Base-by-base conservation (phyloP, 768 basidiomycete species). In the Mycena floridula region DNA sequence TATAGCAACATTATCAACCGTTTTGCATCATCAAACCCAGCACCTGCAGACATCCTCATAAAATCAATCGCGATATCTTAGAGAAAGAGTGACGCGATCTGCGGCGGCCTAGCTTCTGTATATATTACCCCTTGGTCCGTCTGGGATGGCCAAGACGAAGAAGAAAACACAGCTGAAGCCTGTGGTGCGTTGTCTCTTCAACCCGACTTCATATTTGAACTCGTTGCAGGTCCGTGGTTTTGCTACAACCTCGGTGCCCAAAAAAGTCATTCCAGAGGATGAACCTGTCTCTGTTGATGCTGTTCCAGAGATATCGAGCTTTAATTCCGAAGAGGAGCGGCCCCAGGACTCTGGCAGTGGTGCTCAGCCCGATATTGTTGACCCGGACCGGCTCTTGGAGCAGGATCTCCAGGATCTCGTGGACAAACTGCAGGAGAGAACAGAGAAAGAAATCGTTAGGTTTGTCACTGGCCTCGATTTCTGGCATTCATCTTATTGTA, bases 391-490 rank as follows among this genome's bases (percentile, higher is more conserved):
- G 42, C 65, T 60, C 9, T 76, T 76, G 55, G 77, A 83, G 42
- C 71, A 68, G 46, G 68, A 72, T 24, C 67, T 91, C 41, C 91
- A 93, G 64, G 65, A 61, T 37, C 56, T 91, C 38, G 78, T 95
- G 1, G 91, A 95, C 50, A 84, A 79, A 54, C 68, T 85, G 39
- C 90, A 95, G 55, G 90, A 94, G 16, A 92, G 82, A 58, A 86
- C 78, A 5, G 89, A 95, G 60, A 92, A 82, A 59, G 95, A 96
- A 54, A 79, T 94, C 45, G 62, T 69, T 4, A 74, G 60, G 53
- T 52, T 5, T 20, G 50, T 37, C 3, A 21, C 6, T 26, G 30
- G 15, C n/a, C n/a, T 40, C 37, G 15, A 4, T 43, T 20, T 12
- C 21, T 27, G 1, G 7, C 21, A 41, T 39, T 25, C 25, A 39